phyloP scores from a whole-genome alignment of 345 rosid species.

The Dimocarpus longan region DNA sequence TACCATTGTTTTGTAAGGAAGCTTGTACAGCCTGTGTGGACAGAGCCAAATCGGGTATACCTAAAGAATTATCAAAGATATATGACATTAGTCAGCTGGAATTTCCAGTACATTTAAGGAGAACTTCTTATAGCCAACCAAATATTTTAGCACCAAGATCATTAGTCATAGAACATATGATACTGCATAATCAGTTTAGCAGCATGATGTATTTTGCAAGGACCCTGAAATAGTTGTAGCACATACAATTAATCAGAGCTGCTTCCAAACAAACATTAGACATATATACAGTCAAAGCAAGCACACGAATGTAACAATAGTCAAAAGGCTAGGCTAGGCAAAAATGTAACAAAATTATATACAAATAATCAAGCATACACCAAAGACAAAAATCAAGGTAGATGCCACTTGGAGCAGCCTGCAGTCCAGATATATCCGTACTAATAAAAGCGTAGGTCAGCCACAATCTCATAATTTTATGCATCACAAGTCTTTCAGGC shows the following conservation, averaged over 20 bases:
- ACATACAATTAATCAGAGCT: not conserved
- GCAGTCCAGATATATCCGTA: not conserved
- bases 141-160: not conserved
- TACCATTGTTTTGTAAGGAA: conserved; percentile 82
- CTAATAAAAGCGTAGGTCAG: not conserved
- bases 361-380: not conserved
- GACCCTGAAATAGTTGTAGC: not conserved
- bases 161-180: not conserved
- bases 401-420: not conserved
- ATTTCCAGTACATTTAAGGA: not conserved
- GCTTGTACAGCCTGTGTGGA: conserved; percentile 89
- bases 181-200: not conserved
- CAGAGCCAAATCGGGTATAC: conserved; percentile 97
- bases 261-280: not conserved
- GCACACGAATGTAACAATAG: not conserved
- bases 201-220: not conserved
- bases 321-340: not conserved
- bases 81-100: not conserved
- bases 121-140: not conserved
- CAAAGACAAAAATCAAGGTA: not conserved
- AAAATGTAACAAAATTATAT: not conserved
- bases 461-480: not conserved
- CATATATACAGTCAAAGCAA: not conserved
- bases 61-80: conserved; percentile 36
- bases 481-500: not conserved